phyloP scores from a whole-genome alignment of 2,329 filamentous ascomycete genomes.

The Calonectria multiphialidica region DNA sequence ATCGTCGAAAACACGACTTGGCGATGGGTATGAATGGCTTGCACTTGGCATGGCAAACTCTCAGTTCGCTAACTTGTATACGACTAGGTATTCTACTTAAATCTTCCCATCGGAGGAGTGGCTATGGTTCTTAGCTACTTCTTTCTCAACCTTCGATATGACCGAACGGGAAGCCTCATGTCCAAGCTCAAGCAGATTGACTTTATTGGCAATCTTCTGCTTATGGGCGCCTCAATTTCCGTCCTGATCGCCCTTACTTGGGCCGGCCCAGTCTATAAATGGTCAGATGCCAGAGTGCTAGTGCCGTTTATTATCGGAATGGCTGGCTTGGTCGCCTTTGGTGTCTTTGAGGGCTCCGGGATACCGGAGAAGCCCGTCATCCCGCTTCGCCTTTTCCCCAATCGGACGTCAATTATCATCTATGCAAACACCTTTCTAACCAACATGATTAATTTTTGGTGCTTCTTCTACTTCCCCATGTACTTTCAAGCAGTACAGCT shows the following conservation, averaged over 20 bases:
- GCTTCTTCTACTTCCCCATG: constrained; percentile 56
- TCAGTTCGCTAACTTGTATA: not conserved
- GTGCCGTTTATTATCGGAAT: constrained; percentile 52
- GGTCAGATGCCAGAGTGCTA: constrained; percentile 54
- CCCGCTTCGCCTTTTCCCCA: constrained; percentile 35
- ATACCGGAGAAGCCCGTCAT: constrained; percentile 40
- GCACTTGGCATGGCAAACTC: no score
- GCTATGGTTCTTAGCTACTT: constrained; percentile 46
- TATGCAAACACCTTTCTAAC: constrained; percentile 37
- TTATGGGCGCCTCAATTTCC: constrained; percentile 53
- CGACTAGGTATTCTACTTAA: constrained; percentile 56
- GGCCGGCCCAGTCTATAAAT: constrained; percentile 56
- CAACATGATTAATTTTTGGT: constrained; percentile 46
- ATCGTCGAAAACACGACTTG: constrained; percentile 48
- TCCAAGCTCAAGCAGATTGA: constrained; percentile 54
- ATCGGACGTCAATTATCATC: constrained; percentile 35
- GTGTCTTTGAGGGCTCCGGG: constrained; percentile 32
- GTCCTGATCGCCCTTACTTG: constrained; percentile 58
- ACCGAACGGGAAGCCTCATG: constrained; percentile 31
- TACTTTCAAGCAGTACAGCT: constrained; percentile 59
- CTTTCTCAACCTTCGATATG: constrained; percentile 52
- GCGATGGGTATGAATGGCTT: constrained; percentile 48
- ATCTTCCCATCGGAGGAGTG: constrained; percentile 53
- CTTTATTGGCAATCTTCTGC: constrained; percentile 54
- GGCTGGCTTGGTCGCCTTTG: constrained; percentile 28